Percentiles rank a stretch among this genome's conserved stretches.
These are phyloP conservation scores for Botryosphaeria dothidea DNA, from an alignment of 2,329 filamentous ascomycete species.

Conservation along the genomic window DNA sequence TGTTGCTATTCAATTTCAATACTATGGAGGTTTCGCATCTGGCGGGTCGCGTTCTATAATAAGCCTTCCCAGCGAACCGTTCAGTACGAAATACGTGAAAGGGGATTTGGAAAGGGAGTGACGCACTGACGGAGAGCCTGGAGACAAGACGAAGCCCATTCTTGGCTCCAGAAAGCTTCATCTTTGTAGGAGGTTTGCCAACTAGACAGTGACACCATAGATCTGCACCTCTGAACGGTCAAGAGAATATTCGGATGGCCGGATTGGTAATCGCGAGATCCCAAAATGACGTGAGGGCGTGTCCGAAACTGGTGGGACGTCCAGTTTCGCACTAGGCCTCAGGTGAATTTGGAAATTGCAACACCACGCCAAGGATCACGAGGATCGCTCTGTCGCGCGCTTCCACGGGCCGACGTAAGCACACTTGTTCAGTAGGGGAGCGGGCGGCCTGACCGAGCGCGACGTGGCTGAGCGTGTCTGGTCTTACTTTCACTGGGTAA, in stretches of 20 bases:
- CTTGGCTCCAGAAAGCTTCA: neutral
- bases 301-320: neutral
- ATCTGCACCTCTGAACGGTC: neutral
- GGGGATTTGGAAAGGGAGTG: neutral
- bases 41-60: neutral
- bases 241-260: neutral
- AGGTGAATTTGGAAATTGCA: neutral
- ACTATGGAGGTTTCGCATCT: neutral
- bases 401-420: neutral
- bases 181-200: neutral
- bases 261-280: neutral
- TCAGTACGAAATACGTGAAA: neutral
- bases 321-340: neutral
- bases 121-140: neutral
- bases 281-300: neutral
- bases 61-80: neutral
- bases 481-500: neutral
- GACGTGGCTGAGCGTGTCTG: neutral
- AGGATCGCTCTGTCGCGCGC: neutral
- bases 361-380: conserved; percentile 14
- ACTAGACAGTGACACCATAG: neutral
- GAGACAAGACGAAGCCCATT: neutral
- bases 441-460: neutral
- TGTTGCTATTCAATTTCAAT: neutral
- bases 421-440: neutral